Conservation (phyloP, 1,284 basidiomycete species). For the Puccinia novopanici region DNA sequence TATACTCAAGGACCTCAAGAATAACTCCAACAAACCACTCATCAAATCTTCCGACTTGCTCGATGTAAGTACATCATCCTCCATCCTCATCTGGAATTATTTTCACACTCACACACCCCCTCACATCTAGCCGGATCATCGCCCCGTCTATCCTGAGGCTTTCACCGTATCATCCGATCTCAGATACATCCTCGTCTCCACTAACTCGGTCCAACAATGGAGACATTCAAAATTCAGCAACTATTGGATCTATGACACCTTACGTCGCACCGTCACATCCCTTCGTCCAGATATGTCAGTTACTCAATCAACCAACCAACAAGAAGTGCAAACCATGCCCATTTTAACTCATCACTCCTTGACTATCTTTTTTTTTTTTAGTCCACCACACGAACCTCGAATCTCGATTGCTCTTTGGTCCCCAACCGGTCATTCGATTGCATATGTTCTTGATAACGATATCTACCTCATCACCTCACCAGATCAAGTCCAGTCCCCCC, state of each 20-base stretch:
- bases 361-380: neutral
- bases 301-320: neutral
- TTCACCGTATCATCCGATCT: conserved; percentile 86
- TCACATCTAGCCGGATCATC: conserved; percentile 65
- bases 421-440: conserved; percentile 75
- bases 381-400: conserved; percentile 60
- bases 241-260: conserved; percentile 78
- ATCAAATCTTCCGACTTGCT: conserved; percentile 67
- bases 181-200: conserved; percentile 78
- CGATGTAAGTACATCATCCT: conserved; percentile 65
- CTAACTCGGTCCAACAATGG: conserved; percentile 80
- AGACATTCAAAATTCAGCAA: conserved; percentile 82
- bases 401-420: conserved; percentile 82
- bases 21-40: conserved; percentile 70
- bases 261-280: conserved; percentile 68
- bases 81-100: neutral
- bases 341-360: neutral
- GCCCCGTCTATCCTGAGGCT: conserved; percentile 64
- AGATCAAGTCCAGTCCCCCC: conserved; percentile 63
- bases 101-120: conserved; percentile 37
- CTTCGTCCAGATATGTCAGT: conserved; percentile 62
- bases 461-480: conserved; percentile 74
- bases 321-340: neutral
- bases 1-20: conserved; percentile 76
- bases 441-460: conserved; percentile 79